These are phyloP conservation scores for Lasiodiplodia citricola DNA, from an alignment of 2,329 filamentous ascomycete species.

Conservation along the genomic window DNA sequence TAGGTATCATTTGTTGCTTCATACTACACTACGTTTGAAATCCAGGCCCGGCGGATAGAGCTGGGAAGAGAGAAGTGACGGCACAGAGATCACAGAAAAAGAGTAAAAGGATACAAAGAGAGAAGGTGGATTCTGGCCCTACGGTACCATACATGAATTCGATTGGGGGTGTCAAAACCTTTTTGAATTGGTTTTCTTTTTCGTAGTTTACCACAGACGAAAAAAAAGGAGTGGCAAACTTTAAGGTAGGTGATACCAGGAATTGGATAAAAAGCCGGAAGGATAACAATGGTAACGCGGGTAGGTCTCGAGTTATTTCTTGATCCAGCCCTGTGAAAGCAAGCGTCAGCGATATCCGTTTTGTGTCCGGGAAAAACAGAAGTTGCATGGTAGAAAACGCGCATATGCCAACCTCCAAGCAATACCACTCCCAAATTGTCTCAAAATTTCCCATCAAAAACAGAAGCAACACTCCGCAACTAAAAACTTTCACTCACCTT, in stretches of 20 bases:
- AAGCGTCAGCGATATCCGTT: background rate
- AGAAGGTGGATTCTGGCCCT: background rate
- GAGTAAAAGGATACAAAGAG: background rate
- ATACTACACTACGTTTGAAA: background rate
- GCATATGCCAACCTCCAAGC: background rate
- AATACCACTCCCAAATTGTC: too few species aligned
- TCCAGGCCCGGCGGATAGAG: too few species aligned
- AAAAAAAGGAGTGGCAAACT: background rate
- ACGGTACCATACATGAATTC: background rate
- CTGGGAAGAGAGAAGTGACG: too few species aligned
- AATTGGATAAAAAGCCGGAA: background rate
- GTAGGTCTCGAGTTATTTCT: conserved; percentile 5
- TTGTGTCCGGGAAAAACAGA: background rate
- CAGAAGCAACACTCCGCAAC: background rate
- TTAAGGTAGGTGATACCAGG: background rate
- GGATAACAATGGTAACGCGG: background rate
- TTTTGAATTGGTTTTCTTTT: background rate
- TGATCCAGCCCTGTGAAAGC: conserved; percentile 18
- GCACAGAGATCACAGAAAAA: background rate
- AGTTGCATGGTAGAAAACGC: background rate
- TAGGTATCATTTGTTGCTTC: background rate
- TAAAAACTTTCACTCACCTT: conserved; percentile 37
- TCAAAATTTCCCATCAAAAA: background rate
- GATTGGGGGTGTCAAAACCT: background rate
- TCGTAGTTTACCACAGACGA: background rate